These are phyloP conservation scores for Carex scoparia DNA, from an alignment of 176 grass and related monocot genomes.

Conservation along the genomic window DNA sequence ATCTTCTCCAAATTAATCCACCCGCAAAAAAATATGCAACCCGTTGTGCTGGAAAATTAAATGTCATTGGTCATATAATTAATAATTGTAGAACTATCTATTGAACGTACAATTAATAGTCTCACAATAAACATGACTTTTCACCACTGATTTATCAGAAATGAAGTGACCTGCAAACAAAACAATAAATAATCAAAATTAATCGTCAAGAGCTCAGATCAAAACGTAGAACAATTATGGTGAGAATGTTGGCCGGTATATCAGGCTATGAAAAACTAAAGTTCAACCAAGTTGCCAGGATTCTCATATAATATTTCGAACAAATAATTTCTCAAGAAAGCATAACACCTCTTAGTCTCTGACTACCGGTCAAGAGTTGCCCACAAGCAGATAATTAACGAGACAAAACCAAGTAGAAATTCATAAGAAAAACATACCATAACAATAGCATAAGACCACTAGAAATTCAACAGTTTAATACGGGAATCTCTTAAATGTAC, in stretches of 20 bases:
- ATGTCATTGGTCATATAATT: background rate
- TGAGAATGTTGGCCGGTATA: background rate
- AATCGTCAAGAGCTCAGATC: background rate
- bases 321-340: background rate
- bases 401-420: background rate
- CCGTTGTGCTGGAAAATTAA: background rate
- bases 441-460: background rate
- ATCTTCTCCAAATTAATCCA: no score
- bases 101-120: background rate
- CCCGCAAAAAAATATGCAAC: no score
- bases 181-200: background rate
- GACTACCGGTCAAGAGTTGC: background rate
- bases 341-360: background rate
- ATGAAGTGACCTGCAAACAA: background rate
- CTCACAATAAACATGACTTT: no score
- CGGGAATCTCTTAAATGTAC: background rate
- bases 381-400: background rate
- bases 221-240: background rate
- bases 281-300: background rate
- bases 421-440: background rate
- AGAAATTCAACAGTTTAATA: background rate
- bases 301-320: background rate
- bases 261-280: background rate
- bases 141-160: background rate
- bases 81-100: background rate